A percentile compares a stretch with the other conserved stretches of the same genome.
Conservation (phyloP, 169 alveolate species). For the Plasmodium vivax region DNA sequence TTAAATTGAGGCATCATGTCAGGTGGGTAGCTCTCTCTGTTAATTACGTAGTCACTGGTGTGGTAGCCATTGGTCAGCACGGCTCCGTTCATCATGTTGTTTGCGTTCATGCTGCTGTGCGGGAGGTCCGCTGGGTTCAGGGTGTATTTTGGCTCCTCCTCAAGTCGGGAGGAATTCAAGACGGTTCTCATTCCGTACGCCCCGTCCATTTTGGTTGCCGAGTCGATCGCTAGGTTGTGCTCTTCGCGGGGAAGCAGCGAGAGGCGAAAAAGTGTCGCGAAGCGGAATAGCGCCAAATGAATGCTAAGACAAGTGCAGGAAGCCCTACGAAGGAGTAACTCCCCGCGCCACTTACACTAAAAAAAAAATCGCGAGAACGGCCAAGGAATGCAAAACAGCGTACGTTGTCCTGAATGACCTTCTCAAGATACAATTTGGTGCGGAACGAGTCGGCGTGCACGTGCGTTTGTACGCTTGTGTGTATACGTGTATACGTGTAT, state of each 20-base stretch:
- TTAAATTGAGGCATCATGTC: slow-evolving; percentile 54
- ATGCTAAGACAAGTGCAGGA: background rate
- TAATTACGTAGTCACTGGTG: slow-evolving; percentile 8
- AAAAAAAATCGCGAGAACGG: background rate
- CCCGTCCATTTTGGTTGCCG: slow-evolving; percentile 38
- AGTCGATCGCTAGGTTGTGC: background rate
- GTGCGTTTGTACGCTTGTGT: background rate
- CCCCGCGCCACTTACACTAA: background rate
- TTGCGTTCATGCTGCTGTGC: slow-evolving; percentile 37
- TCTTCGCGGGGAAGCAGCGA: background rate
- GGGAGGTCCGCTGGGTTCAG: slow-evolving; percentile 23
- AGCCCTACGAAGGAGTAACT: background rate
- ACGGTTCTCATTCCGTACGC: slow-evolving; percentile 30
- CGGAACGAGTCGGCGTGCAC: background rate
- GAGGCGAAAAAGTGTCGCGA: too few relatives aligned
- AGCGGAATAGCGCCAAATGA: background rate
- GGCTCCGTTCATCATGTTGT: slow-evolving; percentile 66
- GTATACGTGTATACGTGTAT: background rate
- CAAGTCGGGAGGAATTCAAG: slow-evolving; percentile 49
- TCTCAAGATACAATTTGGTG: background rate
- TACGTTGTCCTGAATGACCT: background rate
- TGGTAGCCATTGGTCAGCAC: slow-evolving; percentile 38
- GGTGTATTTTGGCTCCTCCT: slow-evolving; percentile 44
- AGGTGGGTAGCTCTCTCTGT: slow-evolving; percentile 44
- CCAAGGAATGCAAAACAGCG: background rate